phyloP scores from a whole-genome alignment of 345 rosid genomes.

The Hibiscus syriacus region DNA sequence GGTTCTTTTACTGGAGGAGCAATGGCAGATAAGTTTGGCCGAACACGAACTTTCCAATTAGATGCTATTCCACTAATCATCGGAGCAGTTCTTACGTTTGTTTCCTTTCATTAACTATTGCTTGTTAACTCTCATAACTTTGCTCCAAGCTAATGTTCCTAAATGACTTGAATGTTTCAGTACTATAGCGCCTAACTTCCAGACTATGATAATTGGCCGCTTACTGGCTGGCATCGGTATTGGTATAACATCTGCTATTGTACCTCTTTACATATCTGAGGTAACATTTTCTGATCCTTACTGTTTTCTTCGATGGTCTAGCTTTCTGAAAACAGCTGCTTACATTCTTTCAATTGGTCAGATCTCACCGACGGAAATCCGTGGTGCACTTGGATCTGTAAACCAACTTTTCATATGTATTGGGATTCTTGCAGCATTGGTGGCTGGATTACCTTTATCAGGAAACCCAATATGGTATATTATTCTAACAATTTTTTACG shows the following conservation, averaged over 20 bases:
- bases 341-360: conserved; percentile 25
- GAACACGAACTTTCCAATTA: conserved; percentile 82
- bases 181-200: conserved; percentile 83
- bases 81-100: conserved; percentile 82
- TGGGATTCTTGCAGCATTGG: conserved; percentile 91
- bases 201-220: conserved; percentile 93
- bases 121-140: not conserved
- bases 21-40: conserved; percentile 91
- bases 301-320: not conserved
- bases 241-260: conserved; percentile 94
- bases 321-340: conserved; percentile 11
- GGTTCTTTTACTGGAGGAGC: conserved; percentile 96
- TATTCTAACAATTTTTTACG: not conserved
- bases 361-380: conserved; percentile 98
- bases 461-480: conserved; percentile 79
- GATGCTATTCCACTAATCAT: conserved; percentile 88
- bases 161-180: conserved; percentile 29
- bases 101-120: conserved; percentile 4
- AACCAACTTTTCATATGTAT: conserved; percentile 95
- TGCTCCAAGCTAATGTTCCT: conserved; percentile 16
- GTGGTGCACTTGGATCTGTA: conserved; percentile 93
- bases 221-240: conserved; percentile 95
- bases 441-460: conserved; percentile 93
- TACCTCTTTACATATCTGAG: conserved; percentile 98
- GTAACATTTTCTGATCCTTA: conserved; percentile 27